Evolutionary conservation across 1,284 basidiomycete species (phyloP).

Genomic region (Trichosporon coremiiforme): DNA sequence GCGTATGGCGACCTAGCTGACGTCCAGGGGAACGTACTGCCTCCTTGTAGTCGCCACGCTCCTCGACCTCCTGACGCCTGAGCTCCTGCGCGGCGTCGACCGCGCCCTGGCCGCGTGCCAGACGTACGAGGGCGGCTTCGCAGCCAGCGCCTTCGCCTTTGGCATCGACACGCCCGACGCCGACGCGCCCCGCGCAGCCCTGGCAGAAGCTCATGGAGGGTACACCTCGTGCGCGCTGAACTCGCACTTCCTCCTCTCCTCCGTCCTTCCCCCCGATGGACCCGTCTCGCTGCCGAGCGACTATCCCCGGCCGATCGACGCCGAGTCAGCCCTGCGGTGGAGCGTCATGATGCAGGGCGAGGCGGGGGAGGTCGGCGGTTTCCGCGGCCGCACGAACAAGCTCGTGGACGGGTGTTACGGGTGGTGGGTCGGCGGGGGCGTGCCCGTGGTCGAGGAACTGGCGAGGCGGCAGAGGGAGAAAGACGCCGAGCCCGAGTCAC

Average conservation of each 20-base stretch:
- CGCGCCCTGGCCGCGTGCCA: slow-evolving; percentile 68
- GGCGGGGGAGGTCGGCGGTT: slow-evolving; percentile 84
- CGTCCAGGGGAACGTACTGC: slow-evolving; percentile 71
- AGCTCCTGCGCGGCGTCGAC: slow-evolving; percentile 65
- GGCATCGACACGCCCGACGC: slow-evolving; percentile 33
- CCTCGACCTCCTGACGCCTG: slow-evolving; percentile 77
- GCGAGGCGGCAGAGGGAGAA: slow-evolving; percentile 54
- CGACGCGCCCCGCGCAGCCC: slow-evolving; percentile 58
- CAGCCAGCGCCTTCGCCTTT: slow-evolving; percentile 66
- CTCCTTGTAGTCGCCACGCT: slow-evolving; percentile 70
- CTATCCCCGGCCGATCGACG: slow-evolving; percentile 63
- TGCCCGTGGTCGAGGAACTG: slow-evolving; percentile 72
- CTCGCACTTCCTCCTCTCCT: slow-evolving; percentile 71
- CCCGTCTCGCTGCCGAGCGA: slow-evolving; percentile 22
- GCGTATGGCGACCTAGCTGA: slow-evolving; percentile 32
- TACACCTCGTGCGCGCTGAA: slow-evolving; percentile 93
- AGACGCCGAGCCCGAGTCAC: slow-evolving; percentile 19
- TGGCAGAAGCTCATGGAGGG: slow-evolving; percentile 93
- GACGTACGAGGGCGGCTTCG: slow-evolving; percentile 97
- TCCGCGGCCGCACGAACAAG: slow-evolving; percentile 93
- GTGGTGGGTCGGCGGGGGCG: slow-evolving; percentile 97
- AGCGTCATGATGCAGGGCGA: slow-evolving; percentile 81
- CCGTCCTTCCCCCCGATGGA: slow-evolving; percentile 28
- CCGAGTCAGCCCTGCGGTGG: slow-evolving; percentile 73
- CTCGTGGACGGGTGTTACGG: slow-evolving; percentile 98